Evolutionary conservation across 2,329 filamentous ascomycete genomes (phyloP), one percentile per base, ranked within the genome.

Genomic region (Ceratocystis huliohia): DNA sequence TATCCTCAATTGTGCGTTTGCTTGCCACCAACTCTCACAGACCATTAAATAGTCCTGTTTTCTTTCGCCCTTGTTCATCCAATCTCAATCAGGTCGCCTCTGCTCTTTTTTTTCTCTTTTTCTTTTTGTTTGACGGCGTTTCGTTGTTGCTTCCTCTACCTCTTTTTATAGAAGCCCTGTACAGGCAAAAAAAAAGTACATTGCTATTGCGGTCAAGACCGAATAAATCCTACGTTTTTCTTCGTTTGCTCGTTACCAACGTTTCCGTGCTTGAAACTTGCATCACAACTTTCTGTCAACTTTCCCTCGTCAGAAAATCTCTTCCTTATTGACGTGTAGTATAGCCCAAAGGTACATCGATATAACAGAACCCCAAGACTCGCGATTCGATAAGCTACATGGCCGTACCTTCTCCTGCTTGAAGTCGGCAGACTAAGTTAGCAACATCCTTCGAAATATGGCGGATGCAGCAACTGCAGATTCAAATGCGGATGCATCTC

Each of bases 391-490:
- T 53, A n/a, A 33, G 53, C 53, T 59, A 30, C 53, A 59, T 59
- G 53, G 53, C 53, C 53, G 53, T 59, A 37, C 25, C 28, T 59
- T 59, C 53, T 37, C 53, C 20, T 59, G 28, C 53, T 59, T 59
- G 17, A 59, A 59, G 53, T 59, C 53, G 53, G 53, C 25, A 5
- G 46, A 46, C 44, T 17, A 63, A 28, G 37, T 41, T 41, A 13
- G 20, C 22, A 17, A 63, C 20, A 63, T 30, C 25, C 37, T 41
- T 41, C 10, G 3, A 45, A 63, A 48, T 28, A 63, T 63, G 61
- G 61, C 37, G 33, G 61, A 45, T 30, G 61, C 61, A 45, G 61
- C 50, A 46, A 46, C 33, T 61, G 53, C 64, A 65, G 37, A 25
- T 28, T 28, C 50, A 66, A n/a, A 25, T 48, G 25, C 62, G 7